Conservation (phyloP, 2,329 filamentous ascomycete genomes). For the Trichoderma koningii region DNA sequence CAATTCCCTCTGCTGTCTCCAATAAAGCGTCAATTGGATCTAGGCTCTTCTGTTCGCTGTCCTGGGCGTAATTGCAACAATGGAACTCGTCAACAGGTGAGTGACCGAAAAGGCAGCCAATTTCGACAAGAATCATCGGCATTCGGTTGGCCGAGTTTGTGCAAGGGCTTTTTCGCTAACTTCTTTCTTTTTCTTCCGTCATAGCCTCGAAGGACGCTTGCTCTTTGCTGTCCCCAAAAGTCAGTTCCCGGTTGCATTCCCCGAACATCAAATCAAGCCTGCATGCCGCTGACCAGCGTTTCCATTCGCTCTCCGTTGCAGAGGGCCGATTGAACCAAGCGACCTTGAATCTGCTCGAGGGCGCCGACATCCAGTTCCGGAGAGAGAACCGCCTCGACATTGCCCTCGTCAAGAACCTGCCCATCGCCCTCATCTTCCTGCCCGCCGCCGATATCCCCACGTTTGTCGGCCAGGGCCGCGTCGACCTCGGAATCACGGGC, state of each 20-base stretch:
- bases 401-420: slow-evolving; percentile 94
- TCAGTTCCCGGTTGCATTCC: neutral
- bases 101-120: slow-evolving; percentile 31
- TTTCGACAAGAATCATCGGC: too few relatives aligned
- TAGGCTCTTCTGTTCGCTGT: neutral
- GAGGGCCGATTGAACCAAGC: slow-evolving; percentile 92
- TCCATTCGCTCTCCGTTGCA: slow-evolving; percentile 41
- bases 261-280: neutral
- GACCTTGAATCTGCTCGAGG: slow-evolving; percentile 85
- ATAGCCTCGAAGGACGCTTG: slow-evolving; percentile 84
- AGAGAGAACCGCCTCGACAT: slow-evolving; percentile 95
- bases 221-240: slow-evolving; percentile 99
- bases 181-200: neutral
- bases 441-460: slow-evolving; percentile 96
- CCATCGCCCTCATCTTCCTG: slow-evolving; percentile 93
- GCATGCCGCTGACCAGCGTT: slow-evolving; percentile 28
- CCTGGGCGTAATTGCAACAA: slow-evolving; percentile 33
- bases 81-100: slow-evolving; percentile 66
- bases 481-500: slow-evolving; percentile 93
- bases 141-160: neutral
- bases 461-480: slow-evolving; percentile 91
- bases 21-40: neutral
- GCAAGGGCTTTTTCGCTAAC: neutral
- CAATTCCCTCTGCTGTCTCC: neutral
- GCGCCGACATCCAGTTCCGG: slow-evolving; percentile 94